Percentiles rank a stretch among this genome's conserved stretches.
Conservation (phyloP, 768 basidiomycete species). For the Trametes cinnabarina region DNA sequence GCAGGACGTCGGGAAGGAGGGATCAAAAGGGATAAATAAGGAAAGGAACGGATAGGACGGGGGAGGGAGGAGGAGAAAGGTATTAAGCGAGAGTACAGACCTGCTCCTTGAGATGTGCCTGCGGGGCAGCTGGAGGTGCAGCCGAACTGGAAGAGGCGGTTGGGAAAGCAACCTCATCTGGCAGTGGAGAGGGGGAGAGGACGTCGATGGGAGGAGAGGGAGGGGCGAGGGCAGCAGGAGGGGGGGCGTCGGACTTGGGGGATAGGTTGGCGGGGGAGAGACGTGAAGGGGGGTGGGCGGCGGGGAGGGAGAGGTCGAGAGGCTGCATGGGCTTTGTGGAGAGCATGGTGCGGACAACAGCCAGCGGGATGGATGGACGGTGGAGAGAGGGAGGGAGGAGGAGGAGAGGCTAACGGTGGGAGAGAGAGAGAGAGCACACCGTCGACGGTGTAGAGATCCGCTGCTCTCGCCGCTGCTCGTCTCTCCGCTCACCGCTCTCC, state of each 20-base stretch:
- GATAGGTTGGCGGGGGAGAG: conserved; percentile 16
- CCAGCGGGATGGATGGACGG: background rate
- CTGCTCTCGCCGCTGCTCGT: background rate
- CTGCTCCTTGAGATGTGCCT: conserved; percentile 25
- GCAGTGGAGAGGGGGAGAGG: conserved; percentile 15
- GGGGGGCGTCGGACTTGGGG: background rate
- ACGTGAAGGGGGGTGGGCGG: conserved; percentile 18
- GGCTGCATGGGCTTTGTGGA: conserved; percentile 38
- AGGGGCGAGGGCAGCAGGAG: conserved; percentile 16
- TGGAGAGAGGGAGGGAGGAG: conserved; percentile 15
- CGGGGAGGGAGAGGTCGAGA: conserved; percentile 22
- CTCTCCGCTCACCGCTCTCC: background rate
- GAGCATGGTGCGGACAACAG: conserved; percentile 31
- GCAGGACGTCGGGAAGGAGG: conserved; percentile 5
- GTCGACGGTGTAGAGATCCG: no score
- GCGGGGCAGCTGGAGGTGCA: conserved; percentile 4
- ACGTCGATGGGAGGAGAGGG: conserved; percentile 18
- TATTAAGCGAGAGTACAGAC: conserved; percentile 23
- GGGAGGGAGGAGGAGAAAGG: background rate
- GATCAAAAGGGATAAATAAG: background rate
- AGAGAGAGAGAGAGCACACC: background rate
- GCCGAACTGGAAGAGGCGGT: conserved; percentile 5
- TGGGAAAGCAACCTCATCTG: conserved; percentile 14
- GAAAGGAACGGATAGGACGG: background rate
- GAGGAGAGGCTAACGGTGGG: conserved; percentile 5